Percentiles rank a stretch among this genome's conserved stretches.
Conservation (phyloP, 164 flowering plant genomes). For the Annona squamosa region DNA sequence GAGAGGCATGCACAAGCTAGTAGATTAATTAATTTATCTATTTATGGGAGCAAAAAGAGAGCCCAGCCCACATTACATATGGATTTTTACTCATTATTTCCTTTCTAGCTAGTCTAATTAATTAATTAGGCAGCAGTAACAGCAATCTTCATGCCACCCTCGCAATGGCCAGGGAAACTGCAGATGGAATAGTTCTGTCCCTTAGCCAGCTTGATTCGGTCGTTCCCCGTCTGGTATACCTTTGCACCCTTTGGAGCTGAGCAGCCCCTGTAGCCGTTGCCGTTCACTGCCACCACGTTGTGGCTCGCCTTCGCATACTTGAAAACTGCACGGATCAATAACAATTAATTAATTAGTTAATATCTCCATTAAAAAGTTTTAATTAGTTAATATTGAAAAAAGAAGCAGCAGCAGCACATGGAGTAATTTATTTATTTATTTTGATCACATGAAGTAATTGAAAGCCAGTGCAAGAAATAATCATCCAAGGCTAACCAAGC, state of each 20-base stretch:
- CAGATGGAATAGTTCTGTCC: constrained; percentile 70
- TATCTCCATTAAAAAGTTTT: no score
- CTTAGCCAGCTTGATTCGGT: constrained; percentile 42
- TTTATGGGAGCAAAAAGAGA: no score
- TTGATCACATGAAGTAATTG: background rate
- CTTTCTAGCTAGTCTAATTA: background rate
- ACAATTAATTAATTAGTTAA: background rate
- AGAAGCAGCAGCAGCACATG: no score
- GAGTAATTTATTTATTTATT: no score
- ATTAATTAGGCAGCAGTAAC: constrained; percentile 26
- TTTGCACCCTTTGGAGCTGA: constrained; percentile 36
- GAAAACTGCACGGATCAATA: constrained; percentile 31
- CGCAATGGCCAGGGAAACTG: constrained; percentile 48
- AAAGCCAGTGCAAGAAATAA: background rate
- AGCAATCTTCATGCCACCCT: constrained; percentile 60
- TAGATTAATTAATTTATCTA: no score
- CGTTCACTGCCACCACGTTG: constrained; percentile 51
- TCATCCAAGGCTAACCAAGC: constrained; percentile 23
- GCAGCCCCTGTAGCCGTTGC: constrained; percentile 35
- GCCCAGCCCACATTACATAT: no score
- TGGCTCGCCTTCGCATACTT: constrained; percentile 39
- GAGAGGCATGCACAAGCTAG: no score
- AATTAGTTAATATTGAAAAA: background rate
- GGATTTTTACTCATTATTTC: no score
- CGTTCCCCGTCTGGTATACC: constrained; percentile 35